Conservation (phyloP, 1,139 yeast species). For the Candida smagusa region DNA sequence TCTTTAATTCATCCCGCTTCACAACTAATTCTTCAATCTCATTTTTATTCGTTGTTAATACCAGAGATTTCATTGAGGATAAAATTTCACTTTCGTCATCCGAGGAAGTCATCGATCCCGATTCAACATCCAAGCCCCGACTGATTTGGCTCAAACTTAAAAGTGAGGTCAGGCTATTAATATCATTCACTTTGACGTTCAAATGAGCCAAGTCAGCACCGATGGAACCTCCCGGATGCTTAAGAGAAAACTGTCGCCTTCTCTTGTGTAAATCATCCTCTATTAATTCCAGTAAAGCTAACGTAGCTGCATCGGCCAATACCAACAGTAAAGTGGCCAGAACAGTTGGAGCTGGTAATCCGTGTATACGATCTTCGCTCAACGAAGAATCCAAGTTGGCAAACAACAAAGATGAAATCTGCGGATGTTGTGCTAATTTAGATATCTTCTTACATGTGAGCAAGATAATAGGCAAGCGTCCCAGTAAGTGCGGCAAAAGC, state of each 20-base stretch:
- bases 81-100: slow-evolving; percentile 19
- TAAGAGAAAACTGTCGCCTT: slow-evolving; percentile 55
- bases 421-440: slow-evolving; percentile 42
- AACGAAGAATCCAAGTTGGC: slow-evolving; percentile 60
- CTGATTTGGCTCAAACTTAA: slow-evolving; percentile 29
- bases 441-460: slow-evolving; percentile 60
- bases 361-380: slow-evolving; percentile 66
- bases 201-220: slow-evolving; percentile 53
- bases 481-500: slow-evolving; percentile 57
- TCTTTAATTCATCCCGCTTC: slow-evolving; percentile 16
- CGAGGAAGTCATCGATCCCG: slow-evolving; percentile 19
- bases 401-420: slow-evolving; percentile 49
- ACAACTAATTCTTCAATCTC: slow-evolving; percentile 7
- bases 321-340: slow-evolving; percentile 76
- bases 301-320: slow-evolving; percentile 73
- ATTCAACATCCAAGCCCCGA: slow-evolving; percentile 12
- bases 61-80: slow-evolving; percentile 1
- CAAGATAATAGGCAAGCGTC: slow-evolving; percentile 52
- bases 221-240: slow-evolving; percentile 91
- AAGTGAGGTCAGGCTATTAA: slow-evolving; percentile 24
- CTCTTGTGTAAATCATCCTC: slow-evolving; percentile 55
- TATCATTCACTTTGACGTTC: slow-evolving; percentile 20
- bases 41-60: slow-evolving; percentile 6
- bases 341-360: slow-evolving; percentile 85
- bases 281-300: slow-evolving; percentile 68